Conservation (phyloP, 2,329 filamentous ascomycete genomes). For the Botrytis hyacinthi region DNA sequence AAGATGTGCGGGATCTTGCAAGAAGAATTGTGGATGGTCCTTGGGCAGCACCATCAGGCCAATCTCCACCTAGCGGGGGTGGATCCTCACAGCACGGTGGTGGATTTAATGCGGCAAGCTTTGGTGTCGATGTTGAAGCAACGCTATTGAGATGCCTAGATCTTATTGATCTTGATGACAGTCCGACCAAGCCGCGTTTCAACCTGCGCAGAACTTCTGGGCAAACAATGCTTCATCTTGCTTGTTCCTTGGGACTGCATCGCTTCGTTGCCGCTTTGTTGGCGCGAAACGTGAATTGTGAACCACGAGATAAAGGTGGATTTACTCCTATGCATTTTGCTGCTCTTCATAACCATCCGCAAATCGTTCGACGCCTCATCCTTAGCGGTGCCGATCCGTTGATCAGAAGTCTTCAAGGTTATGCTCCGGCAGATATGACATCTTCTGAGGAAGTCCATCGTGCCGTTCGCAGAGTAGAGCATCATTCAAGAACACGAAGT, state of each 20-base stretch:
- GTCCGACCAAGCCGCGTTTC: constrained; percentile 62
- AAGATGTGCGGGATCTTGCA: constrained; percentile 61
- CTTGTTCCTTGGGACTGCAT: constrained; percentile 70
- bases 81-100: constrained; percentile 45
- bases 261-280: constrained; percentile 75
- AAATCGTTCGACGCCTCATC: constrained; percentile 74
- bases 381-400: constrained; percentile 70
- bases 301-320: constrained; percentile 72
- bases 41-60: constrained; percentile 48
- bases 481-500: constrained; percentile 65
- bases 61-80: constrained; percentile 45
- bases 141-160: constrained; percentile 71
- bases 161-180: constrained; percentile 75
- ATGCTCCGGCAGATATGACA: constrained; percentile 69
- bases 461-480: constrained; percentile 60
- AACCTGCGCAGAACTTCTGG: constrained; percentile 66
- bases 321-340: constrained; percentile 83
- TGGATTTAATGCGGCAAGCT: constrained; percentile 42
- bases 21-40: constrained; percentile 56
- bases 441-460: constrained; percentile 62
- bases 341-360: constrained; percentile 69
- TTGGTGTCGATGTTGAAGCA: constrained; percentile 39
- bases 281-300: constrained; percentile 72
- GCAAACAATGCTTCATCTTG: constrained; percentile 79
- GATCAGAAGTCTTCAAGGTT: constrained; percentile 66